These are phyloP conservation scores for Mucor ambiguus DNA, from an alignment of 371 early-diverging fungal species.

Conservation along the genomic window DNA sequence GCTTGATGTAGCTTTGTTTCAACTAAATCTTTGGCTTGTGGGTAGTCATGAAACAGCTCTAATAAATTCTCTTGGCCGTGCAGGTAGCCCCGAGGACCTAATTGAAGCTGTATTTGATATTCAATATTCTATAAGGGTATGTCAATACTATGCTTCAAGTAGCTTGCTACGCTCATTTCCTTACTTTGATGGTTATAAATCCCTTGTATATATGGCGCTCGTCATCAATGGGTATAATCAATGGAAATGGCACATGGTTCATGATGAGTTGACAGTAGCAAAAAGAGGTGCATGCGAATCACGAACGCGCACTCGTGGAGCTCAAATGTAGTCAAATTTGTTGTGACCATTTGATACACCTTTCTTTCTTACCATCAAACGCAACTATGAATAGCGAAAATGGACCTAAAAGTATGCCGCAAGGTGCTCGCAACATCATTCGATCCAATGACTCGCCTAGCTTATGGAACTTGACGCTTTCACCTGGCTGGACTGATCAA, in stretches of 20 bases:
- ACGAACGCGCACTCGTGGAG: not conserved
- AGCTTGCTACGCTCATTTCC: not conserved
- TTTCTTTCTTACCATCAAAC: not conserved
- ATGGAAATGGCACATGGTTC: constrained; percentile 35
- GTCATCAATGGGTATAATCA: constrained; percentile 37
- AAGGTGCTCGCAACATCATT: constrained; percentile 86
- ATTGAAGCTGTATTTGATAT: constrained; percentile 11
- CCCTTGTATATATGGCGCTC: constrained; percentile 39
- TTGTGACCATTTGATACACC: not conserved
- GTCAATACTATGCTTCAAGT: no score
- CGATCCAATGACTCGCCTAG: constrained; percentile 91
- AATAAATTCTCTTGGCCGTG: constrained; percentile 6
- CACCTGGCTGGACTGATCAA: constrained; percentile 88
- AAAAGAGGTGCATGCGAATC: not conserved
- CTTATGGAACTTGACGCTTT: constrained; percentile 91
- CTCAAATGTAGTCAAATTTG: not conserved
- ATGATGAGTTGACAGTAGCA: not conserved
- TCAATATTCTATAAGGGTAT: not conserved
- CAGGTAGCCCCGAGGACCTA: constrained; percentile 7
- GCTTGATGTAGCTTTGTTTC: constrained; percentile 15
- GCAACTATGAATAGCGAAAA: not conserved
- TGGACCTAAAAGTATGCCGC: constrained; percentile 72
- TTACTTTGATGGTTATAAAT: constrained; percentile 42
- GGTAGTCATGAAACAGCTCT: not conserved
- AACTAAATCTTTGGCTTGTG: not conserved